A percentile compares a stretch with the other conserved stretches of the same genome.
phyloP scores from a whole-genome alignment of 257 asterid species.

The Penstemon davidsonii region DNA sequence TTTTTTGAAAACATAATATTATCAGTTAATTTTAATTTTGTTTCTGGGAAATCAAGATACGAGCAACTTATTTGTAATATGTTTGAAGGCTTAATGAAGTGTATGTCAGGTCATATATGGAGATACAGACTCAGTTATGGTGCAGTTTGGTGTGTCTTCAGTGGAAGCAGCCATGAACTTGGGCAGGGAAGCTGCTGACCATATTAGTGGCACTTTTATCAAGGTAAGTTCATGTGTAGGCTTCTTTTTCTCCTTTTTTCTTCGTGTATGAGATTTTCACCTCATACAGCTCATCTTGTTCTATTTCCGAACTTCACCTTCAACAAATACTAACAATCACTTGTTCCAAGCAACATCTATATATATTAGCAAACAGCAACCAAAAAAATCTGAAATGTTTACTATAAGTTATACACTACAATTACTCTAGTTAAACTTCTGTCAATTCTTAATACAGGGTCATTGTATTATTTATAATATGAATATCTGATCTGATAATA shows the following conservation, averaged over 20 bases:
- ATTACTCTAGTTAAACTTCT: slow-evolving; percentile 4
- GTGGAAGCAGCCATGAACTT: slow-evolving; percentile 91
- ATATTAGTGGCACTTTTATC: slow-evolving; percentile 80
- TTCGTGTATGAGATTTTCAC: not conserved
- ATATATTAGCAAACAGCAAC: slow-evolving; percentile 13
- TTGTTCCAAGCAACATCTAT: slow-evolving; percentile 6
- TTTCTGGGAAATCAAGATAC: too few relatives aligned
- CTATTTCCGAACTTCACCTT: too few relatives aligned
- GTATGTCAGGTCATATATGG: slow-evolving; percentile 87
- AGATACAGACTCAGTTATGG: slow-evolving; percentile 99
- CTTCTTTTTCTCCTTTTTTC: slow-evolving; percentile 20
- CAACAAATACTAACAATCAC: slow-evolving; percentile 15
- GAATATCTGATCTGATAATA: slow-evolving; percentile 1
- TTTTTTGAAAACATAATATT: too few relatives aligned
- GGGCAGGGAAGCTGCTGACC: slow-evolving; percentile 98
- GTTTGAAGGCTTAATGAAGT: slow-evolving; percentile 19
- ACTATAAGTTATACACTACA: slow-evolving; percentile 12
- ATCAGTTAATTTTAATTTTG: too few relatives aligned
- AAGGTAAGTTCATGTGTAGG: slow-evolving; percentile 47
- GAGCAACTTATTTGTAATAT: not conserved
- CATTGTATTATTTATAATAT: not conserved
- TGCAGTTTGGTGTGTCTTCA: slow-evolving; percentile 89
- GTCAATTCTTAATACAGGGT: not conserved
- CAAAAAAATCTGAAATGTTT: slow-evolving; percentile 23
- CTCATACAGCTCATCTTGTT: too few relatives aligned